Conservation (phyloP, 371 early-diverging fungal genomes). For the Rhizomucor pusillus region DNA sequence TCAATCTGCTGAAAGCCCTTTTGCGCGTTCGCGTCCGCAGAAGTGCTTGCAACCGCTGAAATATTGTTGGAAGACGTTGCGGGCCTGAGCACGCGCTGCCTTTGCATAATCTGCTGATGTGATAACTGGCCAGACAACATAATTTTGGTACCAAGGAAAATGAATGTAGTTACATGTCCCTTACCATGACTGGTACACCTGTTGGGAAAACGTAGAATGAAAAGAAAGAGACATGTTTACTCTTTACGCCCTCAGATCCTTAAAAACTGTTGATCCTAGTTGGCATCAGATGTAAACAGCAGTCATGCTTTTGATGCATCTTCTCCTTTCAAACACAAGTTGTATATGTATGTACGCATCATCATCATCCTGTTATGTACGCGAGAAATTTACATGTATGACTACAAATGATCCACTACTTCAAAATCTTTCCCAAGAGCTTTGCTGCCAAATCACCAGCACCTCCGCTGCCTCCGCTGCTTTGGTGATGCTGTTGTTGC, state of each 20-base stretch:
- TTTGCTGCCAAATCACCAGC: background rate
- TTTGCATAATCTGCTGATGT: conserved; percentile 7
- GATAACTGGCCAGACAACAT: background rate
- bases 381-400: no score
- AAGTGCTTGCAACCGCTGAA: background rate
- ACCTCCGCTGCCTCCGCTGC: conserved; percentile 2
- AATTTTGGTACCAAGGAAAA: background rate
- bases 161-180: background rate
- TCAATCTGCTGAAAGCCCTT: conserved; percentile 2
- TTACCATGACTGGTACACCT: background rate
- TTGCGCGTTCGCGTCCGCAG: background rate
- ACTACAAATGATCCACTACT: background rate
- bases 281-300: no score
- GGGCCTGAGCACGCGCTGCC: background rate
- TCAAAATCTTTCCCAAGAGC: conserved; percentile 1
- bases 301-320: no score
- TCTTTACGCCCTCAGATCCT: no score
- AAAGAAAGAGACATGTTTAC: background rate
- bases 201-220: background rate
- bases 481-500: conserved; percentile 3
- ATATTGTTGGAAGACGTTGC: background rate
- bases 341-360: no score
- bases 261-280: no score
- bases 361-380: no score
- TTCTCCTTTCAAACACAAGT: no score